phyloP scores from a whole-genome alignment of 176 grass and related monocot species.

The Hsuehochloa calcarea region DNA sequence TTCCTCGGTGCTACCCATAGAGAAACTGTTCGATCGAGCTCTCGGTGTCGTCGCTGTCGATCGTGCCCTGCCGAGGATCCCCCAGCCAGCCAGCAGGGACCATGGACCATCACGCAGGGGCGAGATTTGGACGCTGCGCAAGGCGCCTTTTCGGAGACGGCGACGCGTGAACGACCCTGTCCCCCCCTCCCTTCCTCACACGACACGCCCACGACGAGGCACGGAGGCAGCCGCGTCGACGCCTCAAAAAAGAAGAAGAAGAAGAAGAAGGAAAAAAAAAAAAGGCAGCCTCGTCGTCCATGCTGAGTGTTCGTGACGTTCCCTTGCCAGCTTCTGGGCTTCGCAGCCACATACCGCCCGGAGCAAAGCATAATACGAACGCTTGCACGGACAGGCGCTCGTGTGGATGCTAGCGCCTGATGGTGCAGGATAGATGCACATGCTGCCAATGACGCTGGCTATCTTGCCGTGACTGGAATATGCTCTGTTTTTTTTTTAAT shows the following conservation, averaged over 20 bases:
- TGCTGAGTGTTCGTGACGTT: no score
- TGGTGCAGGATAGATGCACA: background rate
- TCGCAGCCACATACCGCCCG: background rate
- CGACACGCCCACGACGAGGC: background rate
- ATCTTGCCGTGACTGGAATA: background rate
- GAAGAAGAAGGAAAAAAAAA: no score
- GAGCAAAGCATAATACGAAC: background rate
- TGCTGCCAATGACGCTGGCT: background rate
- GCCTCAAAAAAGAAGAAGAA: background rate
- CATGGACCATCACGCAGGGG: background rate
- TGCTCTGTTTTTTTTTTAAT: background rate
- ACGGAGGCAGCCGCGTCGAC: no score
- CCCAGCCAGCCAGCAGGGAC: background rate
- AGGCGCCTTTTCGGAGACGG: conserved; percentile 23
- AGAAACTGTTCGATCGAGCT: background rate
- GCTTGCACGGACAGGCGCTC: background rate
- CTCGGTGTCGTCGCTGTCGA: background rate
- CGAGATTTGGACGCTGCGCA: background rate
- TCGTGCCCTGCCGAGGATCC: background rate
- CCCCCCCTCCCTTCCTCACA: background rate
- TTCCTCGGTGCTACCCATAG: background rate
- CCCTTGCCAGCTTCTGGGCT: background rate
- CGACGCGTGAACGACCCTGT: conserved; percentile 41
- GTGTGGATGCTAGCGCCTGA: background rate
- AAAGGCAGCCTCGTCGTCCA: background rate